Evolutionary conservation across 768 basidiomycete species (phyloP).

Genomic region (Phylloporus rhodoxanthus): DNA sequence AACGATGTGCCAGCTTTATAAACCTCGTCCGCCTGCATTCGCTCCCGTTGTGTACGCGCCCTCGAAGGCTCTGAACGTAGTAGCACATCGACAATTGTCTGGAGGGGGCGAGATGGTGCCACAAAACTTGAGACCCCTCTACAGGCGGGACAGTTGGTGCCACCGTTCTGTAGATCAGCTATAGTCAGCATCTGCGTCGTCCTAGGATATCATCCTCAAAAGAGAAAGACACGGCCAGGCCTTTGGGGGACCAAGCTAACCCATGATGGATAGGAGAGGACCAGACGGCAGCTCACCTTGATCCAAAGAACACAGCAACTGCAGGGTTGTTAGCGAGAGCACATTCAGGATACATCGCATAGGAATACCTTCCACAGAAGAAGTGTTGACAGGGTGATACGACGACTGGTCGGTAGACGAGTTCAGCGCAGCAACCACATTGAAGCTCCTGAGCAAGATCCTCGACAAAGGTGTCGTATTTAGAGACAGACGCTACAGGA

Average conservation of each 20-base stretch:
- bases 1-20: conserved; percentile 59
- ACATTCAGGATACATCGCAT: not conserved
- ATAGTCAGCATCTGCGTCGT: conserved; percentile 8
- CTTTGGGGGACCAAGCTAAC: not conserved
- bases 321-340: conserved; percentile 39
- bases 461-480: conserved; percentile 40
- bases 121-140: conserved; percentile 64
- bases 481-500: conserved; percentile 16
- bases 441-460: conserved; percentile 70
- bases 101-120: conserved; percentile 65
- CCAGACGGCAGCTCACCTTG: conserved; percentile 48
- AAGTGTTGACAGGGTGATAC: conserved; percentile 85
- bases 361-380: conserved; percentile 77
- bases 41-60: conserved; percentile 62
- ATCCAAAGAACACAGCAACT: conserved; percentile 85
- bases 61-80: conserved; percentile 66
- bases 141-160: conserved; percentile 79
- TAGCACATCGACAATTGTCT: conserved; percentile 66
- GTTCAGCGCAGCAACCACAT: conserved; percentile 79
- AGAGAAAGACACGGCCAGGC: not conserved
- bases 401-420: conserved; percentile 77
- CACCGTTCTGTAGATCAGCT: conserved; percentile 57
- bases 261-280: not conserved
- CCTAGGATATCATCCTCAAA: not conserved
- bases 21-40: conserved; percentile 76